Percentiles rank a stretch among this genome's conserved stretches.
phyloP scores from a whole-genome alignment of 768 basidiomycete genomes.

The Ephemerocybe angulata region DNA sequence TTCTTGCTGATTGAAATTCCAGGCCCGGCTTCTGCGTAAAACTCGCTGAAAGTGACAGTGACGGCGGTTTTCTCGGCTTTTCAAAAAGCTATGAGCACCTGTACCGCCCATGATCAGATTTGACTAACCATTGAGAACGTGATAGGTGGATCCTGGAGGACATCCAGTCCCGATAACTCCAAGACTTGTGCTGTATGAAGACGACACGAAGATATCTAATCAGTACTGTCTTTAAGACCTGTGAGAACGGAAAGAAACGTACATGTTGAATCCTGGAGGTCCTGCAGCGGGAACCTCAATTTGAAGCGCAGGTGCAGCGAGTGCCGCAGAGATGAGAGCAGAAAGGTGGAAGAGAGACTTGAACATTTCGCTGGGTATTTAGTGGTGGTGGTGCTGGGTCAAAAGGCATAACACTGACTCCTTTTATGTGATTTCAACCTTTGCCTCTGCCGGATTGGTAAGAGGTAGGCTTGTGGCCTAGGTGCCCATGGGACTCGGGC shows the following conservation, averaged over 20 bases:
- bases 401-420: too few relatives aligned
- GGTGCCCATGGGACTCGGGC: too few relatives aligned
- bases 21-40: slow-evolving; percentile 1
- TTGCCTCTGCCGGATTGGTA: neutral
- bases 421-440: neutral
- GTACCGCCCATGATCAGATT: neutral
- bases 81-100: neutral
- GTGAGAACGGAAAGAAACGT: neutral
- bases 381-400: neutral
- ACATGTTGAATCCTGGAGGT: slow-evolving; percentile 13
- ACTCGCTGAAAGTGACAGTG: slow-evolving; percentile 6
- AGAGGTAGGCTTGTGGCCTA: neutral
- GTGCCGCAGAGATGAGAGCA: neutral
- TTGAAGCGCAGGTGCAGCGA: neutral
- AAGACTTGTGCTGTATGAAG: slow-evolving; percentile 10
- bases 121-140: slow-evolving; percentile 10
- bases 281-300: neutral
- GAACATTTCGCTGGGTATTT: slow-evolving; percentile 2
- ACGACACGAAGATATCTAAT: too few relatives aligned
- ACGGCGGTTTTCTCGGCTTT: slow-evolving; percentile 1
- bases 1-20: slow-evolving; percentile 2
- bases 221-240: neutral
- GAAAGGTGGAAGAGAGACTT: slow-evolving; percentile 5
- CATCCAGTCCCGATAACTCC: slow-evolving; percentile 19
- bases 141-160: slow-evolving; percentile 17